A percentile compares a stretch with the other conserved stretches of the same genome.
These are phyloP conservation scores for Suhomyces coccinellae DNA, from an alignment of 1,139 yeast genomes.

Conservation along the genomic window DNA sequence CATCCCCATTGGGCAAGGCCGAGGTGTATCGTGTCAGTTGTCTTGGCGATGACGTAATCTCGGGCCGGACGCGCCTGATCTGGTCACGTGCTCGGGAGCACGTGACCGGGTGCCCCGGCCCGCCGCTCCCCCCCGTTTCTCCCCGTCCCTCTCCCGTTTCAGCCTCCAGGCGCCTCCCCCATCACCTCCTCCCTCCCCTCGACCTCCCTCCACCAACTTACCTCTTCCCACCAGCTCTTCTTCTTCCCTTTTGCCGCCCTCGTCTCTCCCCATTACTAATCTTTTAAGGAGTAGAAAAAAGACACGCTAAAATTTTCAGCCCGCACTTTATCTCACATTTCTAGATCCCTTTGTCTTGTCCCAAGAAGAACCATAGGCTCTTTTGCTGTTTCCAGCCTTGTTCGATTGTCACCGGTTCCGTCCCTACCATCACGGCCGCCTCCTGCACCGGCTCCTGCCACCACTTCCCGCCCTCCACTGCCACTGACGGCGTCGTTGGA, in stretches of 20 bases:
- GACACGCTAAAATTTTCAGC: slow-evolving; percentile 9
- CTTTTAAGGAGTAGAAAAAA: slow-evolving; percentile 11
- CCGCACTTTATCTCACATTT: slow-evolving; percentile 3
- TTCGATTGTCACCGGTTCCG: background rate
- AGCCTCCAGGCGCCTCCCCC: background rate
- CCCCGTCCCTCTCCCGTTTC: background rate
- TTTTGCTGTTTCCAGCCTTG: background rate
- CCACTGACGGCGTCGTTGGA: background rate
- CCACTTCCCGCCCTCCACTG: background rate
- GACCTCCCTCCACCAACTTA: background rate
- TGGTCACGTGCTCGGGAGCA: background rate
- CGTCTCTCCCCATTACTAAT: slow-evolving; percentile 1
- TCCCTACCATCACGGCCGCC: background rate
- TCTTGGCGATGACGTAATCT: slow-evolving; percentile 2
- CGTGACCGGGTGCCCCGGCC: slow-evolving; percentile 1
- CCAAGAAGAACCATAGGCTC: background rate
- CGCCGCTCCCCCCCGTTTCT: background rate
- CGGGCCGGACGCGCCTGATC: background rate
- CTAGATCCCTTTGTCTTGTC: background rate
- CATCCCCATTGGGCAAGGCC: slow-evolving; percentile 1
- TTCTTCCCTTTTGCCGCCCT: background rate
- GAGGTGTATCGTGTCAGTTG: background rate
- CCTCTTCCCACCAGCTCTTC: background rate
- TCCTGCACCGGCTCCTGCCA: background rate
- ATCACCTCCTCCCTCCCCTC: background rate